A percentile compares a stretch with the other conserved stretches of the same genome.
phyloP scores from a whole-genome alignment of 345 rosid genomes.

The Ricinus communis region DNA sequence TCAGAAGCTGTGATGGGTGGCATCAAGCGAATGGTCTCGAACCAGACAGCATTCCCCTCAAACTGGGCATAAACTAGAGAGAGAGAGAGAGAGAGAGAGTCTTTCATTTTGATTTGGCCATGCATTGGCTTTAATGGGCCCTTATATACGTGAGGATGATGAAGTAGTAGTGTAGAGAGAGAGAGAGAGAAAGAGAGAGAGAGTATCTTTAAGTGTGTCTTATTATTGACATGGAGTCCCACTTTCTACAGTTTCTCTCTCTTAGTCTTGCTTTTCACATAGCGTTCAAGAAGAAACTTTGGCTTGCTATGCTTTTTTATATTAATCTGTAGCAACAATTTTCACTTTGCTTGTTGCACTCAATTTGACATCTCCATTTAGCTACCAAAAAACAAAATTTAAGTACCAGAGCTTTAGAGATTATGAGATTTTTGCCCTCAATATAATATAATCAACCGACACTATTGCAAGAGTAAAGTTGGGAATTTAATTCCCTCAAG shows the following conservation, averaged over 20 bases:
- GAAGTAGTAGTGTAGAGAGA: neutral
- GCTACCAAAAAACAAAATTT: neutral
- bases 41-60: conserved; percentile 70
- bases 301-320: conserved; percentile 18
- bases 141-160: conserved; percentile 40
- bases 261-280: conserved; percentile 25
- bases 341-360: conserved; percentile 23
- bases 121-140: conserved; percentile 41
- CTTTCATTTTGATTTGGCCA: conserved; percentile 40
- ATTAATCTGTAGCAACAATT: neutral
- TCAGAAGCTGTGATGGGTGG: conserved; percentile 12
- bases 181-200: too few species aligned
- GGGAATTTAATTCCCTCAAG: too few species aligned
- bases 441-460: neutral
- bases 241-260: conserved; percentile 29
- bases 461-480: neutral
- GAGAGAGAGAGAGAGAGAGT: neutral
- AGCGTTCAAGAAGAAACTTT: conserved; percentile 18
- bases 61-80: conserved; percentile 17
- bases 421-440: neutral
- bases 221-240: conserved; percentile 25
- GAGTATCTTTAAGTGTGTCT: conserved; percentile 29
- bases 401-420: neutral
- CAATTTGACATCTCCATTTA: conserved; percentile 6
- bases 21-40: conserved; percentile 48